phyloP scores from a whole-genome alignment of 139 green algal species.

The Parachlorella kessleri region DNA sequence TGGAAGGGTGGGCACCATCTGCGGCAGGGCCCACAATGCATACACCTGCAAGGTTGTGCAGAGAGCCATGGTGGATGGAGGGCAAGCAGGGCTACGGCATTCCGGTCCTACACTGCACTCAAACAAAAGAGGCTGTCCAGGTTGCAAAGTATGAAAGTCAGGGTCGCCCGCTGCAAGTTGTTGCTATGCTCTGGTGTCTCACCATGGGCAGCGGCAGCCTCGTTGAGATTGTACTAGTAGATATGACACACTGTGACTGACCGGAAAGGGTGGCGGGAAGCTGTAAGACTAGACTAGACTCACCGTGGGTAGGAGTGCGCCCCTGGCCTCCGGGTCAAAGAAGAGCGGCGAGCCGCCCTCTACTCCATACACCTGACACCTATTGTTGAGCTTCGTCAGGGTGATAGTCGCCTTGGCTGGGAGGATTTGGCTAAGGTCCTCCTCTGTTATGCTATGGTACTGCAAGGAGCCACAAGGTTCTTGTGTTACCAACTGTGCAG shows the following conservation, averaged over 20 bases:
- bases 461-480: neutral
- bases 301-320: constrained; percentile 39
- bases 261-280: too few relatives aligned
- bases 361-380: constrained; percentile 24
- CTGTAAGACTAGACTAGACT: neutral
- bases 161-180: too few relatives aligned
- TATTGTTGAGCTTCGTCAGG: constrained; percentile 30
- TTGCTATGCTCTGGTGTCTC: too few relatives aligned
- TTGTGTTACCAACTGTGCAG: neutral
- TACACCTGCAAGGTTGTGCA: too few relatives aligned
- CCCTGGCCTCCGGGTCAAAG: constrained; percentile 39
- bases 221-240: neutral
- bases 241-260: too few relatives aligned
- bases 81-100: too few relatives aligned
- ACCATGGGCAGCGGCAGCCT: neutral
- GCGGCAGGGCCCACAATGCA: constrained; percentile 18
- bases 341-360: constrained; percentile 37
- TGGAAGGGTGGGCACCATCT: constrained; percentile 21
- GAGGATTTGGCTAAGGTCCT: constrained; percentile 23
- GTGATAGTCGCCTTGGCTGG: constrained; percentile 19
- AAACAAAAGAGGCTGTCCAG: too few relatives aligned
- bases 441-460: constrained; percentile 24
- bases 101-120: too few relatives aligned
- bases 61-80: too few relatives aligned
- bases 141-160: too few relatives aligned